phyloP scores from a whole-genome alignment of 2,329 filamentous ascomycete species.

The Pseudogymnoascus sp. region DNA sequence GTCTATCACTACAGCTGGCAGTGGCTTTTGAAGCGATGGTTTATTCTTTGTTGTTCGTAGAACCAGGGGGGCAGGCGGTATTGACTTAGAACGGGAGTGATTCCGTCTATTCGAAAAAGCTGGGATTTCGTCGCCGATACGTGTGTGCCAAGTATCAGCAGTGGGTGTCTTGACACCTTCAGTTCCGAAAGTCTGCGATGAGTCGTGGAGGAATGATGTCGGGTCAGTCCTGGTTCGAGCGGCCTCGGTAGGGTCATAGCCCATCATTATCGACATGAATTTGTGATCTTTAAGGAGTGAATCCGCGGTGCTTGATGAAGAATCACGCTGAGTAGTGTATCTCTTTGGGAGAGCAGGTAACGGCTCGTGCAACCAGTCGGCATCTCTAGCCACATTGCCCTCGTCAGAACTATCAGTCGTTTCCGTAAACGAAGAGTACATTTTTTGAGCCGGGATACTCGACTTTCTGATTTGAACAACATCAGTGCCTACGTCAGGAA shows the following conservation, averaged over 20 bases:
- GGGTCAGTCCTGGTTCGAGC: neutral
- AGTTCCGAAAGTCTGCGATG: slow-evolving; percentile 16
- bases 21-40: slow-evolving; percentile 33
- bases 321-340: neutral
- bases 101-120: slow-evolving; percentile 50
- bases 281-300: neutral
- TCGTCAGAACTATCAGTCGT: neutral
- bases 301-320: neutral
- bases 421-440: neutral
- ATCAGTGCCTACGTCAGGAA: neutral
- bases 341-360: neutral
- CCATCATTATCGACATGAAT: slow-evolving; percentile 5
- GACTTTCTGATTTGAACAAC: neutral
- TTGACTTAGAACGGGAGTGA: slow-evolving; percentile 40
- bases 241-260: neutral
- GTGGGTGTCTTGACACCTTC: slow-evolving; percentile 3
- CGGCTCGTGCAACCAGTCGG: neutral
- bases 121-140: slow-evolving; percentile 51
- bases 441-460: neutral
- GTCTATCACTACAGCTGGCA: slow-evolving; percentile 19
- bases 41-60: slow-evolving; percentile 38
- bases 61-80: slow-evolving; percentile 48
- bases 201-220: slow-evolving; percentile 26
- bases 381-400: neutral
- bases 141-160: slow-evolving; percentile 42